Conservation (phyloP, 2,329 filamentous ascomycete species). For the Dactylellina drechsleri region DNA sequence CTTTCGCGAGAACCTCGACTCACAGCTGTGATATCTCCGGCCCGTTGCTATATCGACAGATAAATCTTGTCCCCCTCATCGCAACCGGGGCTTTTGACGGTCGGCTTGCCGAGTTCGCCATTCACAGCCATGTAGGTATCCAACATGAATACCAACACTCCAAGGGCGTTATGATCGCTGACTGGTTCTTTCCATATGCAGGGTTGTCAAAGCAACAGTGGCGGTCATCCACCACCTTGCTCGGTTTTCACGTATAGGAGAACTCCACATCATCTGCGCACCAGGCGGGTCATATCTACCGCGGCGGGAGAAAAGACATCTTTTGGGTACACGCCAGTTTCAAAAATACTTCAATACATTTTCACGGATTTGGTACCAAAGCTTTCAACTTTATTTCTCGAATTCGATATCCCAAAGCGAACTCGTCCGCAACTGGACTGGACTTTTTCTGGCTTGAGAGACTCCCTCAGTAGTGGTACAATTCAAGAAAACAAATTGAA, state of each 20-base stretch:
- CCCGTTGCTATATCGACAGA: slow-evolving; percentile 16
- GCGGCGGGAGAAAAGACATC: background rate
- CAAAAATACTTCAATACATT: slow-evolving; percentile 9
- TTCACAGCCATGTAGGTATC: slow-evolving; percentile 25
- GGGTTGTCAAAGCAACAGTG: slow-evolving; percentile 6
- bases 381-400: slow-evolving; percentile 35
- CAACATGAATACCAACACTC: background rate
- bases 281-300: too few relatives aligned
- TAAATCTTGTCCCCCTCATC: slow-evolving; percentile 15
- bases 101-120: slow-evolving; percentile 16
- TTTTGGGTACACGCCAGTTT: background rate
- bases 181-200: slow-evolving; percentile 3
- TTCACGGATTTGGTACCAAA: slow-evolving; percentile 4
- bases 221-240: background rate
- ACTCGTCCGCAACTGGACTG: background rate
- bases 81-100: slow-evolving; percentile 30
- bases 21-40: slow-evolving; percentile 14
- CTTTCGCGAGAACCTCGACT: slow-evolving; percentile 25
- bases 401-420: slow-evolving; percentile 8
- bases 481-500: background rate
- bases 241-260: slow-evolving; percentile 27
- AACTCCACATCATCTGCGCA: slow-evolving; percentile 18
- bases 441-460: background rate
- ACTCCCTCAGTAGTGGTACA: background rate
- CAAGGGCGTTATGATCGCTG: background rate